Evolutionary conservation across 805 yeast genomes (phyloP), one percentile per base, ranked within the genome.

Genomic region (Monosporozyma siamensis): DNA sequence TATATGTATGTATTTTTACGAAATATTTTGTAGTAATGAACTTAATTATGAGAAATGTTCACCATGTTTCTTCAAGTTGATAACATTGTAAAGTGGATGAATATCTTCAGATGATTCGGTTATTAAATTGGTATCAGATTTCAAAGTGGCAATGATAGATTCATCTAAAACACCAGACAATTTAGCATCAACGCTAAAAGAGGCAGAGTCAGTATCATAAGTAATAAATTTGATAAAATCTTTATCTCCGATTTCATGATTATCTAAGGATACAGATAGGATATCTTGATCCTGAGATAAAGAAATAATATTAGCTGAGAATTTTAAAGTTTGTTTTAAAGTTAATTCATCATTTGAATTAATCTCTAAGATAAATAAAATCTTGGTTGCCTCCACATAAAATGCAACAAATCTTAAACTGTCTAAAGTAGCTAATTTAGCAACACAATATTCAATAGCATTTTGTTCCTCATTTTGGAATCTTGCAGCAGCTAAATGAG

Each of bases 401-500:
- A 76, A 71, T 8, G 73, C 66, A 30, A 72, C 32, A 31, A 62
- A 53, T 21, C 65, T 64, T 8, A 44, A 30, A 4, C 54, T 53
- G 1, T 54, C 39, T 42, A 66, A 52, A 5, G 77, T 54, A 4
- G 65, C 46, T 10, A 75, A 59, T 41, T 70, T 64, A 1, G 76
- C 62, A 2, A 81, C 77, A 25, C 77, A 66, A 40, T 68, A 69
- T 58, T 82, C 89, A 41, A 66, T 67, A 9, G 65, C 41, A 46
- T 67, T 63, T 32, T 65, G 65, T 3, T 56, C 50, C 17, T 78
- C 80, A 44, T 75, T 73, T 59, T 75, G 74, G 56, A 80, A 80
- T 55, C 82, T 70, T 36, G 68, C 73, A 11, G 88, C 84, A 0
- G 85, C 82, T 41, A 71, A 58, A 56, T 84, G 90, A 1, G 51